A percentile compares a stretch with the other conserved stretches of the same genome.
Conservation (phyloP, 129 eudicot species). For the Tanacetum coccineum region DNA sequence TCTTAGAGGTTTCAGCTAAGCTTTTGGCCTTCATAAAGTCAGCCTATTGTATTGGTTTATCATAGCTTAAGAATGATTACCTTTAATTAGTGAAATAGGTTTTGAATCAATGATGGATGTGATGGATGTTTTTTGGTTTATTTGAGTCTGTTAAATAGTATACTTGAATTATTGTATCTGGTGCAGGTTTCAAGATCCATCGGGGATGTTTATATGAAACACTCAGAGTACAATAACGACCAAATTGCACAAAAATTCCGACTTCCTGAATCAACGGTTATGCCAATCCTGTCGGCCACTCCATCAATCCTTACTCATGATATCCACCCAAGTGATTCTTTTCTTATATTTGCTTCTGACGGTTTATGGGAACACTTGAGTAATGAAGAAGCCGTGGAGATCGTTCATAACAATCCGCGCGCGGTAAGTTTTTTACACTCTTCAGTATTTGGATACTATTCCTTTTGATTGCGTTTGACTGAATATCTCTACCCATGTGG, state of each 20-base stretch:
- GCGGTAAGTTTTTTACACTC: conserved; percentile 35
- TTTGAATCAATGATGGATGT: conserved; percentile 1
- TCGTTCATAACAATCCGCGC: conserved; percentile 59
- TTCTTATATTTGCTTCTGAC: conserved; percentile 76
- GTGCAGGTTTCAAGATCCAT: conserved; percentile 72
- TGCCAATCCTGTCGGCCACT: conserved; percentile 62
- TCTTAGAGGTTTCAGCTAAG: background rate
- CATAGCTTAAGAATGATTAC: background rate
- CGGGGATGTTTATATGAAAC: conserved; percentile 73
- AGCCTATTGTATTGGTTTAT: background rate
- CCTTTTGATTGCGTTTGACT: background rate
- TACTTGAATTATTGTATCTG: conserved; percentile 17
- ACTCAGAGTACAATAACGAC: conserved; percentile 50
- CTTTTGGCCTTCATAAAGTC: background rate
- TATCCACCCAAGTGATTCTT: conserved; percentile 59
- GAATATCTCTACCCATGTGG: background rate
- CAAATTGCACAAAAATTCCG: conserved; percentile 51
- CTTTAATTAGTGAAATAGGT: background rate
- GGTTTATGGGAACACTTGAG: conserved; percentile 81
- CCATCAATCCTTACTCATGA: conserved; percentile 62
- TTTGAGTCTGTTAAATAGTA: background rate
- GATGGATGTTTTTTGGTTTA: background rate
- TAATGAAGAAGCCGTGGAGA: conserved; percentile 70
- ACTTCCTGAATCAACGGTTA: conserved; percentile 49
- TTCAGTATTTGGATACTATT: background rate